phyloP scores from a whole-genome alignment of 352 stramenopile species.

The Globisporangium solare region DNA sequence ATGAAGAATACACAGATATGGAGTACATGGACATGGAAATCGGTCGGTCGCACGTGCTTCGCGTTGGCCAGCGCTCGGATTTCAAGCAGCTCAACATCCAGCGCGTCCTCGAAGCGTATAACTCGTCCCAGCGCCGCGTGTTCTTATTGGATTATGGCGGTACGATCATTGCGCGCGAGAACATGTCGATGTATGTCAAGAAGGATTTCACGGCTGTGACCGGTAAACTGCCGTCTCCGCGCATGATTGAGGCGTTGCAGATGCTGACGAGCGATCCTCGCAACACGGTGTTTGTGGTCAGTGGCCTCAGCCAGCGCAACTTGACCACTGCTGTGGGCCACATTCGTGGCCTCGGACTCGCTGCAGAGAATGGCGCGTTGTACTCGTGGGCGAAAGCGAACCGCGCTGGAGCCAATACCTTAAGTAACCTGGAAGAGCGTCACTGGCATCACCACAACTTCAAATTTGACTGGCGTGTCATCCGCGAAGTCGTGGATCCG shows the following conservation, averaged over 20 bases:
- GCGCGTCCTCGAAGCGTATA: constrained; percentile 84
- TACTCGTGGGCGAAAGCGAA: constrained; percentile 88
- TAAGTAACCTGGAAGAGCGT: constrained; percentile 23
- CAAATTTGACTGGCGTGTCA: constrained; percentile 89
- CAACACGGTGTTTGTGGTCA: constrained; percentile 98
- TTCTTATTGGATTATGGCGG: constrained; percentile 98
- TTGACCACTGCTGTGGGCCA: constrained; percentile 90
- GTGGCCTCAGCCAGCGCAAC: constrained; percentile 89
- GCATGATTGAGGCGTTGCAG: constrained; percentile 87
- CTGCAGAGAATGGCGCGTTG: constrained; percentile 92
- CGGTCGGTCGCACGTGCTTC: constrained; percentile 64
- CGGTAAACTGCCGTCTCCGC: constrained; percentile 85
- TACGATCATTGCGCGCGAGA: constrained; percentile 90
- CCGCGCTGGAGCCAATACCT: constrained; percentile 34
- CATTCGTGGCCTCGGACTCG: constrained; percentile 91
- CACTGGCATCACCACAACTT: constrained; percentile 78
- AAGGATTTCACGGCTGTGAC: constrained; percentile 94
- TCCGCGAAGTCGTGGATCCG: constrained; percentile 89
- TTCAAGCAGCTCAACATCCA: constrained; percentile 84
- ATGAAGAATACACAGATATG: constrained; percentile 79
- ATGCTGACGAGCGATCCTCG: constrained; percentile 86
- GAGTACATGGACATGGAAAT: constrained; percentile 88
- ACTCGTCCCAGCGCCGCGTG: constrained; percentile 82
- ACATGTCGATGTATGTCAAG: constrained; percentile 96
- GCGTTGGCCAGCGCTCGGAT: constrained; percentile 59